phyloP scores from a whole-genome alignment of 2,329 filamentous ascomycete genomes.

The Paracorniculantispora psalliotae region DNA sequence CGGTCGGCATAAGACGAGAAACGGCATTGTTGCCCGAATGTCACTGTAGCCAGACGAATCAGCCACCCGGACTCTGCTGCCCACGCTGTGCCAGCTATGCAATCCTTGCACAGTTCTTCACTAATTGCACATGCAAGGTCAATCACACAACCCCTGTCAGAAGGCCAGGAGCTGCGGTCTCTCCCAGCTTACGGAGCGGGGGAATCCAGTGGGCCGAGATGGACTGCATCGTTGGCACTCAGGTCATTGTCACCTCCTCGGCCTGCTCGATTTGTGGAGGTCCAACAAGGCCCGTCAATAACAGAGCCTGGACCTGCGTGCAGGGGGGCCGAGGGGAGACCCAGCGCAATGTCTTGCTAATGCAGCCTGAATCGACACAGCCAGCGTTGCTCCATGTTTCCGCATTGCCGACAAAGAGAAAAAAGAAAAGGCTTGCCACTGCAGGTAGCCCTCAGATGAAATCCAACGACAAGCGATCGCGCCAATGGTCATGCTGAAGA shows the following conservation, averaged over 20 bases:
- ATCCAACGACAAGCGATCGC: background rate
- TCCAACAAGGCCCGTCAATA: background rate
- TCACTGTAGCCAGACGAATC: background rate
- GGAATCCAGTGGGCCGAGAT: conserved; percentile 2
- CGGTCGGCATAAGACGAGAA: background rate
- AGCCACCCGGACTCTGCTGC: background rate
- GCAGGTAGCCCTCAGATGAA: background rate
- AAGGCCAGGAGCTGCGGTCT: background rate
- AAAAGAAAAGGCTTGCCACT: no score
- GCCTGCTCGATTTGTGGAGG: background rate
- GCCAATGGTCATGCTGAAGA: background rate
- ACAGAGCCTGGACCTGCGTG: background rate
- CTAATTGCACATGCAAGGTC: conserved; percentile 7
- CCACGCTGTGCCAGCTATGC: background rate
- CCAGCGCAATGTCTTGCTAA: background rate
- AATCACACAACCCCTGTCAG: conserved; percentile 1
- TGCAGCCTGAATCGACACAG: conserved; percentile 3
- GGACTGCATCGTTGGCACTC: background rate
- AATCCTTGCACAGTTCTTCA: background rate
- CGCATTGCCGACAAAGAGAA: background rate
- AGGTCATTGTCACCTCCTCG: background rate
- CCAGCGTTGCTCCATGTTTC: background rate
- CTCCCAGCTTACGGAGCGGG: background rate
- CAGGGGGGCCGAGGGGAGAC: background rate
- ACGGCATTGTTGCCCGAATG: background rate